phyloP scores from a whole-genome alignment of 179 eudicot genomes.

The Silene vulgaris region DNA sequence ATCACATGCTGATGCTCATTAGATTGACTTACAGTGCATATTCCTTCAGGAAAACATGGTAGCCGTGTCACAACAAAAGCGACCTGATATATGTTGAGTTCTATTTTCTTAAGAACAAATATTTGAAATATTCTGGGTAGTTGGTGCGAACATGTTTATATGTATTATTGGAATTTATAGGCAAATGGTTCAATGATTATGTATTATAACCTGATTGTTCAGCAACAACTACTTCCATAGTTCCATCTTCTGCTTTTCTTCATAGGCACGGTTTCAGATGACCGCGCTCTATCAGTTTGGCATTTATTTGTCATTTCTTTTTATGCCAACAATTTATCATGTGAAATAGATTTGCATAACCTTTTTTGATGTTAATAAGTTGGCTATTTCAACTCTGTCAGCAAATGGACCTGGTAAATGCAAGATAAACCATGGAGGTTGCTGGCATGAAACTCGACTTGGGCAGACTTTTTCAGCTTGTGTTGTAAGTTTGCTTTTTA shows the following conservation, averaged over 20 bases:
- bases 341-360: background rate
- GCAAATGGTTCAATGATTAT: background rate
- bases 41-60: too few species aligned
- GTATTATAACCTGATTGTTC: background rate
- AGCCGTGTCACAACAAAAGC: too few species aligned
- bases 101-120: too few species aligned
- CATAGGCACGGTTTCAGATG: background rate
- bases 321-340: background rate
- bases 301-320: background rate
- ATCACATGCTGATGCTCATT: too few species aligned
- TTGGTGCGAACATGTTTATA: too few species aligned
- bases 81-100: too few species aligned
- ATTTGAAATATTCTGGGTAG: too few species aligned
- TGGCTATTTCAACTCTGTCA: constrained; percentile 25
- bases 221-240: background rate
- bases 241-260: background rate
- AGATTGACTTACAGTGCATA: too few species aligned
- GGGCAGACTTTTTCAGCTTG: constrained; percentile 77
- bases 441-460: constrained; percentile 83
- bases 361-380: background rate
- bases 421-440: constrained; percentile 83
- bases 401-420: constrained; percentile 97
- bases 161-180: background rate
- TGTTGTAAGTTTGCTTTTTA: constrained; percentile 40
- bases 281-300: background rate